Percentiles rank a stretch among this genome's conserved stretches.
Conservation (phyloP, 2,329 filamentous ascomycete genomes). For the Lojkania enalia region DNA sequence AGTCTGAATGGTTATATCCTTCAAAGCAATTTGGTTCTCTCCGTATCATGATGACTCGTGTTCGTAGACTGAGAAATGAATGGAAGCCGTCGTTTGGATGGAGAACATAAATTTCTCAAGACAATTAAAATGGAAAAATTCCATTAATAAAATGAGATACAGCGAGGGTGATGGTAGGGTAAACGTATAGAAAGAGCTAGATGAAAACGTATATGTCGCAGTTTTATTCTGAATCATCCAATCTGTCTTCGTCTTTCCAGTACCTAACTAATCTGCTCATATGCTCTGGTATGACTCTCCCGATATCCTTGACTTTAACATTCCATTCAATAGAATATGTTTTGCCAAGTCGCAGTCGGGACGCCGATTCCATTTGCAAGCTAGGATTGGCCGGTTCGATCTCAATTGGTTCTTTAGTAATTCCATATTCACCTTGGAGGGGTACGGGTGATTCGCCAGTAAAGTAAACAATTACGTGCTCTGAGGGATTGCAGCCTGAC, state of each 20-base stretch:
- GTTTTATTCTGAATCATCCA: too few species aligned
- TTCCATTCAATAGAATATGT: constrained; percentile 49
- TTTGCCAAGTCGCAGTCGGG: constrained; percentile 49
- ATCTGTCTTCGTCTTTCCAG: constrained; percentile 13
- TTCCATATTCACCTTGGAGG: constrained; percentile 28
- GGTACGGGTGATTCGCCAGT: constrained; percentile 9
- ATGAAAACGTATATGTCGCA: too few species aligned
- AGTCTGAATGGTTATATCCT: too few species aligned
- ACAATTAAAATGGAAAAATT: too few species aligned
- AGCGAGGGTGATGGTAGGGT: too few species aligned
- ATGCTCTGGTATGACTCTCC: constrained; percentile 34
- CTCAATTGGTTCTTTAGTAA: constrained; percentile 45
- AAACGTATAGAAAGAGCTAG: too few species aligned
- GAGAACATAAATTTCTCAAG: too few species aligned
- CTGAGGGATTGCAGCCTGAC: constrained; percentile 35
- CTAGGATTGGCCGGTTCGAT: constrained; percentile 27
- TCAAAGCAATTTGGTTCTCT: too few species aligned
- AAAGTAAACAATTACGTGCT: constrained; percentile 46
- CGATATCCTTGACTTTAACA: constrained; percentile 49
- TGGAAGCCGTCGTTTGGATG: too few species aligned
- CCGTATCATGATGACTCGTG: too few species aligned
- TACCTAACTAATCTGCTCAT: constrained; percentile 21
- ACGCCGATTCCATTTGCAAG: constrained; percentile 36
- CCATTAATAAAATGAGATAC: too few species aligned
- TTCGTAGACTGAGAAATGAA: too few species aligned